Conservation (phyloP, 192 early-diverging fungal genomes). For the Coemansia sp. region DNA sequence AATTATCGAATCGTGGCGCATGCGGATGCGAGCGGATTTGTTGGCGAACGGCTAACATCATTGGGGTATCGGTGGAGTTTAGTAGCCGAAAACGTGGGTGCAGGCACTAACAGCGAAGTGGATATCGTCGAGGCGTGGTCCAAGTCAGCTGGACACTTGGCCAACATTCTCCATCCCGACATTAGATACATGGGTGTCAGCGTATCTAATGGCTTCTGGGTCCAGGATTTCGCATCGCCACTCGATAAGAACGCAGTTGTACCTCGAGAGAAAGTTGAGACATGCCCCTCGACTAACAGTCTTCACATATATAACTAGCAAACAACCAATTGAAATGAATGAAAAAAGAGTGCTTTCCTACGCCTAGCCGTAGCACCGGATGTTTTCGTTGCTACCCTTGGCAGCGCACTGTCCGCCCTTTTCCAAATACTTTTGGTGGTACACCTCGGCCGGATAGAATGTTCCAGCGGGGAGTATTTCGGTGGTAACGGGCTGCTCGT, state of each 20-base stretch:
- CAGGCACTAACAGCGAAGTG: conserved; percentile 26
- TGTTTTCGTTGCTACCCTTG: conserved; percentile 54
- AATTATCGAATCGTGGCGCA: conserved; percentile 35
- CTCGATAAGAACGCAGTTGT: conserved; percentile 14
- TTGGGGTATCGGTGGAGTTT: conserved; percentile 31
- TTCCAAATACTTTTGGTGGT: conserved; percentile 78
- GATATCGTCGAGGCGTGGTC: conserved; percentile 42
- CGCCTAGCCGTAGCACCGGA: conserved; percentile 50
- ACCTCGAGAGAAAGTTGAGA: conserved; percentile 13
- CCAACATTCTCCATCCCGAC: conserved; percentile 43
- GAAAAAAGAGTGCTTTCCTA: background rate
- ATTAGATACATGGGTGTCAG: conserved; percentile 38
- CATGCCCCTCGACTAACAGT: conserved; percentile 21
- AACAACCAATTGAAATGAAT: background rate
- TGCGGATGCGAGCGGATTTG: conserved; percentile 26
- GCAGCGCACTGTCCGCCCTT: conserved; percentile 58
- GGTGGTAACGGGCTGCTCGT: conserved; percentile 64
- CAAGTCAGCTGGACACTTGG: conserved; percentile 34
- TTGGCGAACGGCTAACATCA: conserved; percentile 35
- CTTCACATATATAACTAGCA: conserved; percentile 20
- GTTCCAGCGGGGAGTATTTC: conserved; percentile 66
- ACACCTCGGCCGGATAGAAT: conserved; percentile 83
- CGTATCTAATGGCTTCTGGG: conserved; percentile 50
- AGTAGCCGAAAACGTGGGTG: conserved; percentile 49
- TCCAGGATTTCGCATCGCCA: conserved; percentile 45